phyloP scores from a whole-genome alignment of 2,329 filamentous ascomycete genomes.

The Aspergillus sp. region DNA sequence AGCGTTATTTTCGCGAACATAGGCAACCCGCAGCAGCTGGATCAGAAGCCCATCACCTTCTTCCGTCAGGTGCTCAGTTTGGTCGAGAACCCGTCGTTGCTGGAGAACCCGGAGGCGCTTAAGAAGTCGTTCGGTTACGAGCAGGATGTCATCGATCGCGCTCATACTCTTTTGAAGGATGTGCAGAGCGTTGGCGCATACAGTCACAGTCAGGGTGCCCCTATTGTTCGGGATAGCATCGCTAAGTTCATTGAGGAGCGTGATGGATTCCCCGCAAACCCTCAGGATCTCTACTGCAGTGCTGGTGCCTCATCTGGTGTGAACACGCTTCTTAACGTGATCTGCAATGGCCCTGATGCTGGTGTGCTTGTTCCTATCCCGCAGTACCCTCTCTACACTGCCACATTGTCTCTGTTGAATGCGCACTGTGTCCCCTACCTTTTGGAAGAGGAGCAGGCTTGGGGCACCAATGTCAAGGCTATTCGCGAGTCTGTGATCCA shows the following conservation, averaged over 20 bases:
- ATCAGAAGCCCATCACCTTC: constrained; percentile 98
- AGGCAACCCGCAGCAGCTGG: constrained; percentile 96
- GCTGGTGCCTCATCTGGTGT: constrained; percentile 90
- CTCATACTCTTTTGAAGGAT: constrained; percentile 70
- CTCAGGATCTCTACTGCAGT: constrained; percentile 80
- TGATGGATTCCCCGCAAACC: constrained; percentile 79
- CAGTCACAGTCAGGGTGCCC: constrained; percentile 85
- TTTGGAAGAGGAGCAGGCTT: constrained; percentile 76
- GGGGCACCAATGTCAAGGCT: constrained; percentile 78
- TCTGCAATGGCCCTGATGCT: constrained; percentile 68
- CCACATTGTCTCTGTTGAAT: constrained; percentile 77
- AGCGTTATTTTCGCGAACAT: constrained; percentile 96
- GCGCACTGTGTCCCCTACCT: constrained; percentile 87
- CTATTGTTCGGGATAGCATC: constrained; percentile 79
- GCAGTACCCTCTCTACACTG: constrained; percentile 96
- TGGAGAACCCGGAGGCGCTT: constrained; percentile 77
- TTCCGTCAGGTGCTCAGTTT: constrained; percentile 94
- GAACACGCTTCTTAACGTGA: constrained; percentile 83
- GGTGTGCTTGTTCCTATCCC: constrained; percentile 92
- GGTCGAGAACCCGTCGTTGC: constrained; percentile 78
- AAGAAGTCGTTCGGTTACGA: constrained; percentile 74
- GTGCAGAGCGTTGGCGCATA: constrained; percentile 93
- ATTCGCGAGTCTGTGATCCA: constrained; percentile 68
- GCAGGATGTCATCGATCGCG: constrained; percentile 78
- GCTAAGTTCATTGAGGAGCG: constrained; percentile 88